These are phyloP conservation scores for thale cress (Arabidopsis thaliana) DNA, from an alignment of 345 rosid species.

Conservation along the genomic window TAIR10.1 NC_003070.9:25873501-25874000, in stretches of 20 bases:
- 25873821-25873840: slow-evolving; percentile 21
- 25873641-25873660: slow-evolving; percentile 24
- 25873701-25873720: slow-evolving; percentile 79
- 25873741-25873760: slow-evolving; percentile 97
- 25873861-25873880: slow-evolving; percentile 77
- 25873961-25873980: slow-evolving; percentile 70
- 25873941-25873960: slow-evolving; percentile 99
- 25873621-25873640: background rate
- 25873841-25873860: slow-evolving; percentile 1
- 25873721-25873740: slow-evolving; percentile 87
- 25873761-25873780: slow-evolving; percentile 75
- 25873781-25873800: slow-evolving; percentile 30
- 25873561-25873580: slow-evolving; percentile 9
- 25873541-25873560: background rate
- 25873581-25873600: background rate
- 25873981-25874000: background rate
- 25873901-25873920: slow-evolving; percentile 95
- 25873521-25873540: background rate
- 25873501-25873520: background rate
- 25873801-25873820: background rate
- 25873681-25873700: slow-evolving; percentile 7
- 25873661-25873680: slow-evolving; percentile 5
- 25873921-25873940: slow-evolving; percentile 99
- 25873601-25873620: background rate
- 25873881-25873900: slow-evolving; percentile 92